Percentiles rank a stretch among this genome's conserved stretches.
phyloP scores from a whole-genome alignment of 2,329 filamentous ascomycete genomes.

The Diaporthe aspalathi region DNA sequence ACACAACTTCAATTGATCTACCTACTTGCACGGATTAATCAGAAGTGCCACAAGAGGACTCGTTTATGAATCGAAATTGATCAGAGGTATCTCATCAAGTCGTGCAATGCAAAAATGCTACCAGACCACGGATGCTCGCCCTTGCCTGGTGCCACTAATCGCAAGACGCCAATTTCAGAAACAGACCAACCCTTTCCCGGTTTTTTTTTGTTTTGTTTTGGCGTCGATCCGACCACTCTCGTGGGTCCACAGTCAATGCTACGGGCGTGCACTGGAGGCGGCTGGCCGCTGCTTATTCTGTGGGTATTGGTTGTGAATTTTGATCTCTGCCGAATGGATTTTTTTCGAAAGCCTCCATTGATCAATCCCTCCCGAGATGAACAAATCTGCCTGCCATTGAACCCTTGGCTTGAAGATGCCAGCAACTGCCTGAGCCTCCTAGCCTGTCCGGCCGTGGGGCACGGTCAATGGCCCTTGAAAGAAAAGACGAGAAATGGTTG shows the following conservation, averaged over 20 bases:
- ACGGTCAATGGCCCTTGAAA: constrained; percentile 36
- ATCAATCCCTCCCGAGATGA: constrained; percentile 30
- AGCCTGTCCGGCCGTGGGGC: constrained; percentile 36
- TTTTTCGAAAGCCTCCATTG: constrained; percentile 29
- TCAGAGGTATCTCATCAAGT: constrained; percentile 41
- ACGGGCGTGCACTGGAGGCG: constrained; percentile 33
- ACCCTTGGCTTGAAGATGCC: constrained; percentile 32
- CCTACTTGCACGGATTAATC: constrained; percentile 19
- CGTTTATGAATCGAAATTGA: constrained; percentile 37
- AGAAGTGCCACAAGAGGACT: constrained; percentile 17
- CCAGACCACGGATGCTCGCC: constrained; percentile 36
- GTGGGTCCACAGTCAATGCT: constrained; percentile 38
- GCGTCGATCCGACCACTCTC: neutral
- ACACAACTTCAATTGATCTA: constrained; percentile 28
- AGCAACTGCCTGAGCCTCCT: constrained; percentile 35
- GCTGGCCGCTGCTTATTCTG: constrained; percentile 27
- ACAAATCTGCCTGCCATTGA: constrained; percentile 38
- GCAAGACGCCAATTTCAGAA: constrained; percentile 34
- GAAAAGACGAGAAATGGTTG: constrained; percentile 29
- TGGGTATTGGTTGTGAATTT: constrained; percentile 27
- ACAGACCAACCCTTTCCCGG: neutral
- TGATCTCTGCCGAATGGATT: constrained; percentile 28
- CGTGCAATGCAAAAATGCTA: constrained; percentile 39
- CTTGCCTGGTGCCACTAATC: constrained; percentile 30
- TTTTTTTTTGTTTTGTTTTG: neutral